Conservation (phyloP, 1,139 yeast species). For the Protomyces gravidus region DNA sequence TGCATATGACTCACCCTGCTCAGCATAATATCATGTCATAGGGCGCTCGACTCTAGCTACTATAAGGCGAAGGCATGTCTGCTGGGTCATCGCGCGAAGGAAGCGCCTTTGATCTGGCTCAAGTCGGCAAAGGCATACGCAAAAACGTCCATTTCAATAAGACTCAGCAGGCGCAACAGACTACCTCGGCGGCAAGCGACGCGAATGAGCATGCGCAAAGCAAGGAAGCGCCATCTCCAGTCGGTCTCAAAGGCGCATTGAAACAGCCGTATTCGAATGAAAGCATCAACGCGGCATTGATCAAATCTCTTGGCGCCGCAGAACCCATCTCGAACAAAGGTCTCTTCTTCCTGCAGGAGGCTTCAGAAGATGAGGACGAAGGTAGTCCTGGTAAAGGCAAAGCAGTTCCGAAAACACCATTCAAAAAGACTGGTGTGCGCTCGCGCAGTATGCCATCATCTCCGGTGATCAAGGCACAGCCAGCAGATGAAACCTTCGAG, state of each 20-base stretch:
- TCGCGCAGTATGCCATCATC: neutral
- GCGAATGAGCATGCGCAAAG: neutral
- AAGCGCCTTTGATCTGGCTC: slow-evolving; percentile 6
- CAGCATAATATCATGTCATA: too few relatives aligned
- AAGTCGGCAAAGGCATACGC: neutral
- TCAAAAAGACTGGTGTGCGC: slow-evolving; percentile 24
- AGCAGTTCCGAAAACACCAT: slow-evolving; percentile 7
- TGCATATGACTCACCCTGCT: too few relatives aligned
- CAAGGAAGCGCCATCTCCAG: neutral
- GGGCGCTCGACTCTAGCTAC: too few relatives aligned
- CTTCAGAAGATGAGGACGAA: slow-evolving; percentile 9
- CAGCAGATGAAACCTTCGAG: neutral
- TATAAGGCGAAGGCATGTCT: slow-evolving; percentile 9
- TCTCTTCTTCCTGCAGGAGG: slow-evolving; percentile 21
- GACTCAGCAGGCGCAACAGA: slow-evolving; percentile 3
- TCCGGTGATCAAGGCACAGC: neutral
- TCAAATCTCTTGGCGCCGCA: neutral
- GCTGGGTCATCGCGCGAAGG: slow-evolving; percentile 13
- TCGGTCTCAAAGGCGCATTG: neutral
- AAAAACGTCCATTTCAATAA: slow-evolving; percentile 21
- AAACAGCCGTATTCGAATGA: neutral
- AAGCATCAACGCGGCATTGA: neutral
- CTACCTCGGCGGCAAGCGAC: neutral
- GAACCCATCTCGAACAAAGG: neutral
- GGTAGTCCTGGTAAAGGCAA: neutral